Percentiles rank a stretch among this genome's conserved stretches.
These are phyloP conservation scores for Adansonia gregorii DNA, from an alignment of 441 rosid species.

Conservation along the genomic window DNA sequence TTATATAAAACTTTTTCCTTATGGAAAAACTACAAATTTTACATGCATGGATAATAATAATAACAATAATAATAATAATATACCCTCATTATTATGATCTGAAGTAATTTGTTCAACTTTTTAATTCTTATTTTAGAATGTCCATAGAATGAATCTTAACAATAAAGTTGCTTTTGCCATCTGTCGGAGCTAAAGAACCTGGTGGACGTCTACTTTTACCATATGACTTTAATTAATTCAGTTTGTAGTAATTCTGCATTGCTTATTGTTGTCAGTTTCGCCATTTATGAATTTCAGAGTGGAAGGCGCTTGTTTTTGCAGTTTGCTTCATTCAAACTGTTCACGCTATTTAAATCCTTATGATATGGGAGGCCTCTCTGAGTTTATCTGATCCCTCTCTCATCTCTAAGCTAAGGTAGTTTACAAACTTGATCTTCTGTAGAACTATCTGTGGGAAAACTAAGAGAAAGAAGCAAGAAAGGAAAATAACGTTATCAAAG, in stretches of 20 bases:
- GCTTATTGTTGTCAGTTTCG: slow-evolving; percentile 26
- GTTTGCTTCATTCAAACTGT: slow-evolving; percentile 80
- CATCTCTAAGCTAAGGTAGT: slow-evolving; percentile 54
- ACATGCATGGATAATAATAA: no score
- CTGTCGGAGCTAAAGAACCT: no score
- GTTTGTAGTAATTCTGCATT: not conserved
- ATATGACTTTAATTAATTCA: not conserved
- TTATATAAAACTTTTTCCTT: no score
- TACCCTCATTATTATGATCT: no score
- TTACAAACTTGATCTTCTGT: slow-evolving; percentile 13
- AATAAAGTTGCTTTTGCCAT: no score
- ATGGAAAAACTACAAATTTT: no score
- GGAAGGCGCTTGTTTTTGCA: slow-evolving; percentile 79
- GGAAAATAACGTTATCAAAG: no score
- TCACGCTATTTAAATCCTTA: slow-evolving; percentile 78
- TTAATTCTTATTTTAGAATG: not conserved
- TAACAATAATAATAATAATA: no score
- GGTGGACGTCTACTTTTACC: not conserved
- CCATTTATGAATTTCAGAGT: slow-evolving; percentile 50
- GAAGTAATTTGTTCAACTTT: no score
- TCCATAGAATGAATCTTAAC: not conserved
- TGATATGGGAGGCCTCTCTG: slow-evolving; percentile 59
- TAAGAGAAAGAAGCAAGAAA: no score
- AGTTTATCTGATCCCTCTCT: slow-evolving; percentile 67
- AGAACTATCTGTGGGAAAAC: not conserved